A percentile compares a stretch with the other conserved stretches of the same genome.
phyloP scores from a whole-genome alignment of 1,139 yeast species.

The Blastobotrys indianensis region DNA sequence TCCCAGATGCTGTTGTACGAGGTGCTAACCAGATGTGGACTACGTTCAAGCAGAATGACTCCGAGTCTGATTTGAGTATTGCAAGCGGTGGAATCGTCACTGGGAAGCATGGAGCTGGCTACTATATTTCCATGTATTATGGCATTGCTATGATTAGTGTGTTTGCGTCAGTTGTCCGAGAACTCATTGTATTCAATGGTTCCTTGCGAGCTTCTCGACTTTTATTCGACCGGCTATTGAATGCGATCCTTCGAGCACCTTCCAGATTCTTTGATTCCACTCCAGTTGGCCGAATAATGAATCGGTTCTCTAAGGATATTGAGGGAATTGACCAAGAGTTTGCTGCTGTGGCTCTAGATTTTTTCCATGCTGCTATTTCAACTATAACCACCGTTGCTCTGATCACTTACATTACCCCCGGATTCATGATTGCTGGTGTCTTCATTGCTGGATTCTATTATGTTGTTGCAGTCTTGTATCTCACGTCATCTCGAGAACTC shows the following conservation, averaged over 20 bases:
- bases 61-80: too few species aligned
- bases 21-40: too few species aligned
- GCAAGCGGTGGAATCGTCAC: too few species aligned
- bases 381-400: slow-evolving; percentile 60
- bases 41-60: too few species aligned
- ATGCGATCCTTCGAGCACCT: slow-evolving; percentile 61
- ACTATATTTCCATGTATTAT: slow-evolving; percentile 64
- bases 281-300: slow-evolving; percentile 94
- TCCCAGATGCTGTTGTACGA: not conserved
- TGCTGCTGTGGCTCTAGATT: slow-evolving; percentile 73
- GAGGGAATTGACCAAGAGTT: slow-evolving; percentile 91
- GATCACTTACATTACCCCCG: slow-evolving; percentile 79
- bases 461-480: slow-evolving; percentile 67
- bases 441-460: slow-evolving; percentile 58
- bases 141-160: slow-evolving; percentile 63
- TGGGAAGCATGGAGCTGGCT: slow-evolving; percentile 29
- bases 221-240: slow-evolving; percentile 61
- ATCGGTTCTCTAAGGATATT: slow-evolving; percentile 91
- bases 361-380: slow-evolving; percentile 53
- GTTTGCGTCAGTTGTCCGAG: slow-evolving; percentile 50
- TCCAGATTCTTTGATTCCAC: slow-evolving; percentile 91
- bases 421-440: slow-evolving; percentile 69
- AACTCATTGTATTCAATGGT: slow-evolving; percentile 56
- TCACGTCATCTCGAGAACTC: slow-evolving; percentile 81
- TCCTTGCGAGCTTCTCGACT: slow-evolving; percentile 76